Conservation (phyloP, 148 eudicot genomes). For the Beta vulgaris region DNA sequence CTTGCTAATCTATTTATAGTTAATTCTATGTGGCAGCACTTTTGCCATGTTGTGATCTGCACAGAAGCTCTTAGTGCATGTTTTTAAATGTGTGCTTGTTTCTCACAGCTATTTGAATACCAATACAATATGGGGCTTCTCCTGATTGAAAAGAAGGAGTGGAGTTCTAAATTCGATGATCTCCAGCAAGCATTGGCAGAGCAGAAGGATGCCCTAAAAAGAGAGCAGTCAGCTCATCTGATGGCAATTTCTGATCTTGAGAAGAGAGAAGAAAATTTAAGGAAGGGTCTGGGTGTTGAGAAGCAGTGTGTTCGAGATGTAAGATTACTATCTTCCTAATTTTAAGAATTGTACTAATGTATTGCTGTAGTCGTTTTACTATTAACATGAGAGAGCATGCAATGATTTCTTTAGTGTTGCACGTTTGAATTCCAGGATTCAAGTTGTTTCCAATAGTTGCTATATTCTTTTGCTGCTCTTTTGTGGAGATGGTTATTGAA, state of each 20-base stretch:
- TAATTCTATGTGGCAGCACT: neutral
- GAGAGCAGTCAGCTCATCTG: slow-evolving; percentile 77
- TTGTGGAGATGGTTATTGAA: neutral
- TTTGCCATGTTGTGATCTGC: neutral
- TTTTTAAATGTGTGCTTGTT: neutral
- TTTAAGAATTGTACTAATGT: neutral
- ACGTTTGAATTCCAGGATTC: neutral
- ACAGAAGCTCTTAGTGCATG: neutral
- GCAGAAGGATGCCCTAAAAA: slow-evolving; percentile 55
- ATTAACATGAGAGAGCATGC: neutral
- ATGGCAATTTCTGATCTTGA: slow-evolving; percentile 76
- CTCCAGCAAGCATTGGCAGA: slow-evolving; percentile 52
- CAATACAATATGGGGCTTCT: slow-evolving; percentile 99
- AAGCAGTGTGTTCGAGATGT: slow-evolving; percentile 88
- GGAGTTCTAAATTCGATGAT: slow-evolving; percentile 77
- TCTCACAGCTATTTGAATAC: slow-evolving; percentile 81
- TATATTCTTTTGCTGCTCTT: neutral
- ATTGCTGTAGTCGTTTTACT: neutral
- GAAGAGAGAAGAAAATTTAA: slow-evolving; percentile 83
- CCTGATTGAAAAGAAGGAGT: slow-evolving; percentile 89
- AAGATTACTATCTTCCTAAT: slow-evolving; percentile 29
- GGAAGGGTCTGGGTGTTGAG: slow-evolving; percentile 93
- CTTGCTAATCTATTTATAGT: neutral
- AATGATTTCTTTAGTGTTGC: neutral
- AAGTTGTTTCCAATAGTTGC: neutral